Base-by-base conservation (phyloP, 257 asterid genomes). In the Primulina huaijiensis region DNA sequence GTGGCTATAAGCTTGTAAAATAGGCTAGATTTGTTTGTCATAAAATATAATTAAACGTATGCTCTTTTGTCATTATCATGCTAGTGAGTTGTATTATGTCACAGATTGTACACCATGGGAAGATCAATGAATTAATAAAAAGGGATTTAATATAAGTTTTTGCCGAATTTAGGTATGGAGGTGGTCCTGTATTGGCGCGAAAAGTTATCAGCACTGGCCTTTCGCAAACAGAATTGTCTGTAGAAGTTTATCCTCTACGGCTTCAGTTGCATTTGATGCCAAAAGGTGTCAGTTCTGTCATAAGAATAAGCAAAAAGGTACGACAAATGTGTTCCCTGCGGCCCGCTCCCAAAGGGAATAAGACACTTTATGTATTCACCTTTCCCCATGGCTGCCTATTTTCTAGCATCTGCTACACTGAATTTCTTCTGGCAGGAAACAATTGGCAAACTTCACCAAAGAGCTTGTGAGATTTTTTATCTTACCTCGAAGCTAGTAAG, bases 271-370 rank as follows among this genome's bases (percentile, higher is more conserved):
- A 89, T 88, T 85, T 89, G 83, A 82, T 89, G 88, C 96, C 99
- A 62, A 89, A 91, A 81, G 96, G 88, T 61, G 95, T 85, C 31
- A 82, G 72, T 75, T 82, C 95, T 73, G 73, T 91, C 56, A 79
- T 89, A 85, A 85, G 99, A 83, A 91, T 94, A 66, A 94, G 99
- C 88, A 94, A 91, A 91, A 94, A 94, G 96, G 99, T 89, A 79
- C 55, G 56, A 29, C 50, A 21, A 46, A n/a, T 64, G 74, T 56
- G 30, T 72, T 73, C 70, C 55, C 25, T 23, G 25, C 1, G 25
- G 25, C 25, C 68, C 71, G 46, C 70, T 68, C 55, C 69, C 46
- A 60, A 16, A 46, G 17, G 38, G 46, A 63, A 53, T 64, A 23
- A 37, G 20, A 53, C 52, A 9, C 29, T 17, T 58, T 21, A 14